Evolutionary conservation across 2,329 filamentous ascomycete genomes (phyloP), one percentile per base, ranked within the genome.

Genomic region (Cytospora leucostoma): DNA sequence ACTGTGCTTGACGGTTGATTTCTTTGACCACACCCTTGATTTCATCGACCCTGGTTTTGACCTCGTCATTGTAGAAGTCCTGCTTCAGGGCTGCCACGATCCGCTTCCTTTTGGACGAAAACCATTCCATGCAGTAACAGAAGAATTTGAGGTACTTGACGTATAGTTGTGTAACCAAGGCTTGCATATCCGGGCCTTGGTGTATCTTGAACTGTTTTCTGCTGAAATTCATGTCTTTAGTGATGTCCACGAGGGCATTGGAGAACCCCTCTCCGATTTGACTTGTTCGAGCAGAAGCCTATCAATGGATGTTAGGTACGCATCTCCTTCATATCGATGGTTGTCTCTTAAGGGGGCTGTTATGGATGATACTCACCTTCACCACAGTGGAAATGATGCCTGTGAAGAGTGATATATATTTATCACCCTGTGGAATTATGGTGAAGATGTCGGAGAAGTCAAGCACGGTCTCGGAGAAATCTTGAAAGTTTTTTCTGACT

Each of bases 71-170:
- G 19, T 56, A 56, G 35, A 44, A 40, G 21, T 55, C 53, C 4
- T 21, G 37, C 13, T 37, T 12, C 7, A 55, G n/a, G 5, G 53
- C 21, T 11, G 49, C 7, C 17, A 15, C 21, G 12, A 52, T 52
- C 17, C 49, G 53, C 2, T 17, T 5, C n/a, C 34, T 17, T 38
- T n/a, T 34, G 10, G 53, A 55, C 13, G 35, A 38, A n/a, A 38
- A 38, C 53, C 53, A 55, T 2, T 5, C 17, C 53, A 55, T 55
- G 19, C 37, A 55, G 19, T 55, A 37, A 40, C 34, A 55, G 12
- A 38, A 55, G 19, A 55, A 55, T 21, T 40, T 38, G 33, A 37
- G 19, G 33, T 55, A 27, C 13, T n/a, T 38, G 53, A 55, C 32
- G n/a, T 55, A 40, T 13, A 55, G n/a, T 38, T 21, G 53, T 15